Percentiles rank a stretch among this genome's conserved stretches.
phyloP scores from a whole-genome alignment of 805 yeast genomes.

The Pichia paraexigua region DNA sequence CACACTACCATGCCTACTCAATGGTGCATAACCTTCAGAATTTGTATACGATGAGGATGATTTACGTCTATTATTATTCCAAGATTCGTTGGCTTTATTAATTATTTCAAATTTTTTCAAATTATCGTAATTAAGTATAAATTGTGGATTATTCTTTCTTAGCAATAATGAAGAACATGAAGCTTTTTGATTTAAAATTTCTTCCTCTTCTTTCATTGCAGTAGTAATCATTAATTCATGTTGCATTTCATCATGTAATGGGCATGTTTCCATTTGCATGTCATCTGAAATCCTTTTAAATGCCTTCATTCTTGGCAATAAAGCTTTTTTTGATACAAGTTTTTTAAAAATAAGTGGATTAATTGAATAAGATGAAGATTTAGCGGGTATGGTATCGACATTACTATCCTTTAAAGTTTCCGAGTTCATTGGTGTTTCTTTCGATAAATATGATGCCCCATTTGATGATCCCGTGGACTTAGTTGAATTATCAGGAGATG shows the following conservation, averaged over 20 bases:
- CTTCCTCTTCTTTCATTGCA: constrained; percentile 26
- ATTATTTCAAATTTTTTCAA: constrained; percentile 28
- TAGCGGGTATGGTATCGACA: neutral
- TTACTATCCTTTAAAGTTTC: too few species aligned
- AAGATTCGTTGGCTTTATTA: constrained; percentile 29
- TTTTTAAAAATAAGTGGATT: constrained; percentile 23
- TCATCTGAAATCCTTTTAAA: constrained; percentile 29
- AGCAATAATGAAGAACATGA: constrained; percentile 7
- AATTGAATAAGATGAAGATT: neutral
- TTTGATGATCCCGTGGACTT: neutral
- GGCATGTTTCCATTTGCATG: constrained; percentile 27
- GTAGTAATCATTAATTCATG: constrained; percentile 30
- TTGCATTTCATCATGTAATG: constrained; percentile 28
- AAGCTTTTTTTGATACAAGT: constrained; percentile 20
- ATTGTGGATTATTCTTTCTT: neutral
- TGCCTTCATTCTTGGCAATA: constrained; percentile 29
- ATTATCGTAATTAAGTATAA: constrained; percentile 15
- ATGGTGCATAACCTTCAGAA: constrained; percentile 8
- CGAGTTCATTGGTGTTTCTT: neutral
- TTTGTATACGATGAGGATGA: constrained; percentile 12
- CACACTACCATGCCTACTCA: constrained; percentile 6
- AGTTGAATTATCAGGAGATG: neutral
- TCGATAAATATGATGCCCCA: neutral
- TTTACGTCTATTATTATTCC: constrained; percentile 25
- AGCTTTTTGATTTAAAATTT: constrained; percentile 13